Evolutionary conservation across 2,329 filamentous ascomycete genomes (phyloP), one percentile per base, ranked within the genome.

Genomic region (Phialemoniopsis sp.): DNA sequence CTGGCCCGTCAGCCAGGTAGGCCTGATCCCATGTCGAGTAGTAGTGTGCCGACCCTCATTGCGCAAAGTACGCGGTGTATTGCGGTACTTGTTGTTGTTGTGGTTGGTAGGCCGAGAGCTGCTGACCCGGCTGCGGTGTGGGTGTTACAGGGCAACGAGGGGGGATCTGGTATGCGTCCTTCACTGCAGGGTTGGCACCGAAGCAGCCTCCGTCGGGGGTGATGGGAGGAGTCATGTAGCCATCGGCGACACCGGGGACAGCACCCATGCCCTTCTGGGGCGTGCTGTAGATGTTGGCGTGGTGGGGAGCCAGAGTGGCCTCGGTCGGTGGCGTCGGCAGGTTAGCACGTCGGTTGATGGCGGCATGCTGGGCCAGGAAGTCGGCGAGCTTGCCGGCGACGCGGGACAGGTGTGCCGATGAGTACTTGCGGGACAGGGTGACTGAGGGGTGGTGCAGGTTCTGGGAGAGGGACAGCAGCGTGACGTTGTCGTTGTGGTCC

Each of bases 221-320:
- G 57, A 93, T 91, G 2, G 88, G 88, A 18, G 88, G 88, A 13
- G 88, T 93, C 49, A 90, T 76, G 62, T 89, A 89, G 42, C 87
- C 88, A 49, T 88, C 77, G 29, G 81, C 78, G 47, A 81, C 74
- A 37, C 72, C 71, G 38, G 77, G 67, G n/a, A 68, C 64, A 37
- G 76, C 70, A 48, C 80, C 82, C 44, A 82, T 79, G 36, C 76
- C 78, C 69, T 91, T 91, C 55, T 88, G 82, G 13, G 88, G 88
- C 13, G 88, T 93, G 64, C 81, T 85, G 56, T 86, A 88, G 47
- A 82, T 78, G 56, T 79, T 68, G 47, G 76, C 71, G 30, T 68
- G 65, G 63, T 80, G 78, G 34, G 67, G 59, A 36, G 68, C 62
- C 42, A 67, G 54, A 34, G 66, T 54, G 18, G 68, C 60, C 48